These are phyloP conservation scores for Coemansia sp. DNA, from an alignment of 192 early-diverging fungal species.

Conservation along the genomic window DNA sequence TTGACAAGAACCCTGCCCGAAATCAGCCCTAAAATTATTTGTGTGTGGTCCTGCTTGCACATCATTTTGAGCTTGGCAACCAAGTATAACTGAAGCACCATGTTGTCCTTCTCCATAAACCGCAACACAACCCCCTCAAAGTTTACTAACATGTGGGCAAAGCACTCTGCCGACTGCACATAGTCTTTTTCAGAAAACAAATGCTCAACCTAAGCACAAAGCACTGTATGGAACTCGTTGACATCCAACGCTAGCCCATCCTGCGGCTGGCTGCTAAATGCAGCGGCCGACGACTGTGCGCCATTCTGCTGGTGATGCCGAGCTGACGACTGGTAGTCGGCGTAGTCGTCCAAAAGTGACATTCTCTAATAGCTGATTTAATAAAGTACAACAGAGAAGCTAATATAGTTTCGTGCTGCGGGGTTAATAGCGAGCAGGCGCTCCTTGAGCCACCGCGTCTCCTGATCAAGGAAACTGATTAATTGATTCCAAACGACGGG, in stretches of 20 bases:
- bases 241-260: conserved; percentile 6
- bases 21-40: conserved; percentile 38
- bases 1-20: too few relatives aligned
- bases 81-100: conserved; percentile 79
- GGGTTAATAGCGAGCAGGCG: too few relatives aligned
- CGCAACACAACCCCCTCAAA: conserved; percentile 93
- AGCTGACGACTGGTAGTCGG: conserved; percentile 38
- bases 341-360: conserved; percentile 54
- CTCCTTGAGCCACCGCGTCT: too few relatives aligned
- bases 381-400: background rate
- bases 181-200: conserved; percentile 75
- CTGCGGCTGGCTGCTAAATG: background rate
- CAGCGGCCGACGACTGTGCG: background rate
- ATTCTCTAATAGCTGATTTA: conserved; percentile 13
- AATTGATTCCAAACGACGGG: too few relatives aligned
- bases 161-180: conserved; percentile 78
- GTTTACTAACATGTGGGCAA: conserved; percentile 70
- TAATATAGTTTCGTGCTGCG: too few relatives aligned
- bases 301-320: conserved; percentile 26
- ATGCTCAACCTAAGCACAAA: conserved; percentile 83
- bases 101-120: conserved; percentile 69
- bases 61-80: conserved; percentile 71
- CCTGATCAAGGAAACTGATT: too few relatives aligned
- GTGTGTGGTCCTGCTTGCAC: conserved; percentile 71
- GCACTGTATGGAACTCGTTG: conserved; percentile 39